Percentiles rank a stretch among this genome's conserved stretches.
These are phyloP conservation scores for Aureobasidium lini DNA, from an alignment of 2,329 filamentous ascomycete genomes.

Conservation along the genomic window DNA sequence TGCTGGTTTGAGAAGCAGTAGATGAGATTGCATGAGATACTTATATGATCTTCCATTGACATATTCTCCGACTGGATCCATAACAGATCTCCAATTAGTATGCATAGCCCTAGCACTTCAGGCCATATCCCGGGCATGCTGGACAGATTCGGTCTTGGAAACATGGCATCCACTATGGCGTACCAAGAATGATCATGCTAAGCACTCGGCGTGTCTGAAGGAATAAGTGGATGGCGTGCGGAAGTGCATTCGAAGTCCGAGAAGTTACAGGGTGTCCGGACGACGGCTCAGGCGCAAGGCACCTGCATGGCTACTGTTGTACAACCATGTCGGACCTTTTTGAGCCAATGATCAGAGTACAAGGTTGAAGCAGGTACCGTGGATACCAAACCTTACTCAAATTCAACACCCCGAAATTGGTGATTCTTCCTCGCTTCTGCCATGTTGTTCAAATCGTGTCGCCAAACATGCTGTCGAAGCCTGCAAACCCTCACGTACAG, in stretches of 20 bases:
- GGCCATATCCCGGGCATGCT: background rate
- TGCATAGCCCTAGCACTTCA: slow-evolving; percentile 9
- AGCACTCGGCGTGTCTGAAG: background rate
- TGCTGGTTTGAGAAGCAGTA: background rate
- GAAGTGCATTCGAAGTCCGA: slow-evolving; percentile 9
- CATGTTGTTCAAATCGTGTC: background rate
- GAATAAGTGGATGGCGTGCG: slow-evolving; percentile 2
- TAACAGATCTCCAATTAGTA: background rate
- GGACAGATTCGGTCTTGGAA: background rate
- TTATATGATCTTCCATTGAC: background rate
- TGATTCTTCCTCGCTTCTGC: background rate
- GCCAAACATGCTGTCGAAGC: background rate
- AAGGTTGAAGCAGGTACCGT: background rate
- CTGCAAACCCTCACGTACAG: background rate
- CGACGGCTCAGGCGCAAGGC: background rate
- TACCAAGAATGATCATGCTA: slow-evolving; percentile 6
- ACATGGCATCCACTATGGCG: background rate
- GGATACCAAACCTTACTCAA: background rate
- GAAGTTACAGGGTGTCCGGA: background rate
- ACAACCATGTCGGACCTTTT: slow-evolving; percentile 8
- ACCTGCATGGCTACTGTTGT: slow-evolving; percentile 6
- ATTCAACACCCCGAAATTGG: background rate
- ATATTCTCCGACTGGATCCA: background rate
- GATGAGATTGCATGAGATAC: background rate
- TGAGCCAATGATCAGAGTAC: background rate